Evolutionary conservation across 768 basidiomycete genomes (phyloP).

Genomic region (Clavaria fumosa): DNA sequence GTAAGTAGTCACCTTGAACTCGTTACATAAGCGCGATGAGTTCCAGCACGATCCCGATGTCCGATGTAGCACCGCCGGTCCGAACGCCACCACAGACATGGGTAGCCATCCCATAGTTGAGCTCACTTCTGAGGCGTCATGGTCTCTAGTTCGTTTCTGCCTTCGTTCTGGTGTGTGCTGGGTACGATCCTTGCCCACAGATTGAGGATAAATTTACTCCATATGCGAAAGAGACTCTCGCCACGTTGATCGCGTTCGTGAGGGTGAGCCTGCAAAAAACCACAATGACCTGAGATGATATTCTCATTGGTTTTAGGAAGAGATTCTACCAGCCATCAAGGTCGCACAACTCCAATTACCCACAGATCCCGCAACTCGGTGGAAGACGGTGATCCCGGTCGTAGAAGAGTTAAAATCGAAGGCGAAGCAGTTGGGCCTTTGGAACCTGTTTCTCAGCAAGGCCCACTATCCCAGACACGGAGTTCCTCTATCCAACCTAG

Average conservation of each 20-base stretch:
- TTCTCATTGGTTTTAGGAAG: slow-evolving; percentile 38
- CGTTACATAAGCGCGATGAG: too few relatives aligned
- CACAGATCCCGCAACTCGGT: slow-evolving; percentile 52
- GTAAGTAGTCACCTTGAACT: too few relatives aligned
- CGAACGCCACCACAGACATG: slow-evolving; percentile 34
- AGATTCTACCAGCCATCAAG: slow-evolving; percentile 66
- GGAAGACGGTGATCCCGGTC: slow-evolving; percentile 73
- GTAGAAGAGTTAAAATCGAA: slow-evolving; percentile 75
- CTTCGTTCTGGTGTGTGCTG: neutral
- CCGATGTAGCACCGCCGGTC: too few relatives aligned
- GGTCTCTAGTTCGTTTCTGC: slow-evolving; percentile 54
- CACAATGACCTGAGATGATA: neutral
- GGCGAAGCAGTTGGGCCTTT: slow-evolving; percentile 79
- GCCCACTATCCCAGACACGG: slow-evolving; percentile 83
- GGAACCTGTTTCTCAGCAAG: slow-evolving; percentile 96
- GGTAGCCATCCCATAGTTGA: slow-evolving; percentile 54
- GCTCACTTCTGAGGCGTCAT: slow-evolving; percentile 71
- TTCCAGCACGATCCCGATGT: too few relatives aligned
- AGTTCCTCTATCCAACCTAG: slow-evolving; percentile 82
- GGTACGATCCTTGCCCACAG: slow-evolving; percentile 21
- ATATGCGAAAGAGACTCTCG: slow-evolving; percentile 73
- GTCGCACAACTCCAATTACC: slow-evolving; percentile 77
- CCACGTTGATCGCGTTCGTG: slow-evolving; percentile 72
- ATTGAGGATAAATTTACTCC: slow-evolving; percentile 88
- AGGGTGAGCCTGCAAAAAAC: slow-evolving; percentile 33